Evolutionary conservation across 2,329 filamentous ascomycete genomes (phyloP), one percentile per base, ranked within the genome.

Genomic region (Lecanicillium sp.): DNA sequence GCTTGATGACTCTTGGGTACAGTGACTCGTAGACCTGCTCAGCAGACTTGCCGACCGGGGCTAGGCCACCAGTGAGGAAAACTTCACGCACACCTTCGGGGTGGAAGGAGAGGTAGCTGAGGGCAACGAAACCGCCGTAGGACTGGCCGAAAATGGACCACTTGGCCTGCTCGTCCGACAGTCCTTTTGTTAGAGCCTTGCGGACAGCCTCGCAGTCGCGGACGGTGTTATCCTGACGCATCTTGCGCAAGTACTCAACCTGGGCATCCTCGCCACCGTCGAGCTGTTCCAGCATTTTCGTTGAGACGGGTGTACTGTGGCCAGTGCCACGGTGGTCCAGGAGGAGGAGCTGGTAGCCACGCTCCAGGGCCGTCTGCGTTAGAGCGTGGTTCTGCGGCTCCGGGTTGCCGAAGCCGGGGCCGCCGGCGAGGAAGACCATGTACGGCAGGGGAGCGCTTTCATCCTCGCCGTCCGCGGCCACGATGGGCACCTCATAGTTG

Each of bases 271-370:
- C 73, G 4, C 83, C 84, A 29, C 79, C 72, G n/a, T 74, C 64
- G 4, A 56, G 41, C 9, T 48, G 31, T 22, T 74, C 72, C 5
- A 95, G 69, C 5, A 82, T 87, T 7, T 74, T 74, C 8, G 84
- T 78, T 2, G 84, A 83, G 29, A 96, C 75, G 1, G 89, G 84
- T 2, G 79, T 84, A 54, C 86, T 94, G 36, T 94, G 66, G 2
- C 90, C 90, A 4, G 88, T 94, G 12, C 90, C 90, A 36, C 90
- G 78, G 57, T 95, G 88, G 58, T 97, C 90, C 13, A 96, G 72
- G 46, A 84, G 81, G 3, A 96, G 72, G 32, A 87, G 67, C 59
- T 94, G 85, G 54, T 95, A 96, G n/a, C 88, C 89, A 46, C 81
- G 81, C 43, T 81, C 79, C 6, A 96, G 71, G 40, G 87, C 72